These are phyloP conservation scores for Aspergillus sp. DNA, from an alignment of 2,329 filamentous ascomycete species.

Conservation along the genomic window DNA sequence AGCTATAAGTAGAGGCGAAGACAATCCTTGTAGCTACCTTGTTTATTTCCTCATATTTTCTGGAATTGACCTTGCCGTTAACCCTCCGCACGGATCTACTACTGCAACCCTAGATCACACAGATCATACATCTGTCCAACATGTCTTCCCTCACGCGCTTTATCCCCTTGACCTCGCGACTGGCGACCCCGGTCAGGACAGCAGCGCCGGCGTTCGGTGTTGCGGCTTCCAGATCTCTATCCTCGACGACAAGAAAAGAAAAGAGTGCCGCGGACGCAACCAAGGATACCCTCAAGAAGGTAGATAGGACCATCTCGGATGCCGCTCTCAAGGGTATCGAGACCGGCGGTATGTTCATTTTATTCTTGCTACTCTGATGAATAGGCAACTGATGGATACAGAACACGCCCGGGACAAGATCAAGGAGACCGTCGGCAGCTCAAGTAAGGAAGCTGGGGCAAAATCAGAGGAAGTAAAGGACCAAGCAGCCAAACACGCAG, in stretches of 20 bases:
- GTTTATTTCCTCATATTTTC: too few species aligned
- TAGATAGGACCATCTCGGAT: slow-evolving; percentile 49
- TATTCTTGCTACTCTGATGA: neutral
- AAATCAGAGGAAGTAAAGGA: slow-evolving; percentile 34
- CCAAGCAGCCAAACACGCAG: slow-evolving; percentile 19
- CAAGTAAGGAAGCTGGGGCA: slow-evolving; percentile 40
- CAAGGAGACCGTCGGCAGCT: slow-evolving; percentile 35
- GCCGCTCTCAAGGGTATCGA: slow-evolving; percentile 55
- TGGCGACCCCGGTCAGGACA: slow-evolving; percentile 9
- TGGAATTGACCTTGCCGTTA: too few species aligned
- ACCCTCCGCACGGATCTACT: too few species aligned
- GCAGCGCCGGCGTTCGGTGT: slow-evolving; percentile 12
- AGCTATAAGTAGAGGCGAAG: neutral
- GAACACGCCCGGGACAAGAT: slow-evolving; percentile 44
- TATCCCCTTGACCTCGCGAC: slow-evolving; percentile 19
- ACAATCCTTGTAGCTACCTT: too few species aligned
- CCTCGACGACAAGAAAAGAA: slow-evolving; percentile 42
- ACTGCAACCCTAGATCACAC: too few species aligned
- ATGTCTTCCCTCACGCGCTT: slow-evolving; percentile 33
- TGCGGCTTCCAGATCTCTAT: slow-evolving; percentile 35
- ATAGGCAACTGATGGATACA: slow-evolving; percentile 17
- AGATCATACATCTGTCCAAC: neutral
- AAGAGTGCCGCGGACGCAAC: slow-evolving; percentile 48
- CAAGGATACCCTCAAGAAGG: slow-evolving; percentile 52
- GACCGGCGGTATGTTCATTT: slow-evolving; percentile 46